Evolutionary conservation across 306 rosid genomes (phyloP), one percentile per base, ranked within the genome.

Genomic region (Canavalia ensiformis): DNA sequence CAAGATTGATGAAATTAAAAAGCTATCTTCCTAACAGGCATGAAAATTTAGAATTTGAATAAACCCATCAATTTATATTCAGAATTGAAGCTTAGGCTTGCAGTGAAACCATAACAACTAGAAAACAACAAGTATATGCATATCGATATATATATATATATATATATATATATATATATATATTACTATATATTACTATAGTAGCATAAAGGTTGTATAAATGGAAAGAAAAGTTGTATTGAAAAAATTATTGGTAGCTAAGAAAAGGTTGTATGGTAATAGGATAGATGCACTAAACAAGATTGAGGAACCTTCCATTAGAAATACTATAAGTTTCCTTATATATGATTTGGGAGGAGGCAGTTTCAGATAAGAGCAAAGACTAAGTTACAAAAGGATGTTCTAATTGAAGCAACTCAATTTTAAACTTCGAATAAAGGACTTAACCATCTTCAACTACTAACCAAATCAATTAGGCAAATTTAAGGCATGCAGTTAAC

Each of bases 141-240:
- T 62, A 63, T 62, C 37, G n/a, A 18, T 18, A 18, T 18, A 18
- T 18, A 18, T 18, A 18, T 18, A 18, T 18, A 18, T 18, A 18
- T 18, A 18, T 18, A 18, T 18, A 18, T 18, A 18, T 18, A 18
- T 18, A 18, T 18, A 0, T 0, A 18, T 18, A 18, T 18, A 18
- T 18, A 18, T 18, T 55, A 49, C 46, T 56, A 55, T 3, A 11
- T n/a, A 52, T 56, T 67, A 58, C 71, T 45, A 47, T 39, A 13
- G 8, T 44, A 72, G 18, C 8, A 58, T 29, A 46, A 13, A 47
- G 42, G n/a, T 58, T 62, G 25, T n/a, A 77, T 47, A 78, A 68
- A 86, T 87, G 88, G 86, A 84, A 58, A 75, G 72, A 12, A 47
- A 81, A 57, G 58, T 66, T 81, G 60, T 77, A 69, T 13, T 69